Base-by-base conservation (phyloP, 2,329 filamentous ascomycete genomes). In the Microsporum audouinii region DNA sequence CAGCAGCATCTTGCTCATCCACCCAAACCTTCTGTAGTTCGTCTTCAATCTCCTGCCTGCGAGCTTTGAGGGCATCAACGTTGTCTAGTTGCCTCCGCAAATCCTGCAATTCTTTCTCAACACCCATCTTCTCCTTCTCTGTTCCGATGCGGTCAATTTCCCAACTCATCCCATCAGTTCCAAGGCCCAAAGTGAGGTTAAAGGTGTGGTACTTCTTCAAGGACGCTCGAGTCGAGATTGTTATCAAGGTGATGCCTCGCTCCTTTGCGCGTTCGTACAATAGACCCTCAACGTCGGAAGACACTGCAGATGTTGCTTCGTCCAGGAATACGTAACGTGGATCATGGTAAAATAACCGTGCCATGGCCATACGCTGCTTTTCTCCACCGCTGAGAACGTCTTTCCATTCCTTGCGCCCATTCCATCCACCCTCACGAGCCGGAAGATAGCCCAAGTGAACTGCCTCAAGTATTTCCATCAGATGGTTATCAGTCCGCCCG, bases 401-500 rank as follows among this genome's bases (percentile, higher is more conserved):
- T 76, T 97, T 96, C 94, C 94, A 99, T 71, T 96, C 91, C 75
- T 99, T 97, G 61, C 90, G 84, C 3, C 90, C 94, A 71, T 99
- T 90, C 91, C 91, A 97, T 12, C 94, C 94, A 43, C 94, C 94
- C 78, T 99, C 94, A 14, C 94, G 85, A 57, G 91, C 85, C 1
- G 90, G 89, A 0, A 99, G 81, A 73, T 99, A 97, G 2, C 91
- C 92, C 0, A 99, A 80, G 61, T 84, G 84, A 0, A 91, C 91
- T 58, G 89, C 88, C 61, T 96, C 89, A 2, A 99, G 81, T 2
- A 95, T 84, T 31, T 80, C 80, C 70, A 87, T 84, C 23, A 99
- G 81, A 66, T 95, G 88, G 36, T 84, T 79, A 71, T 99, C 94
- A 2, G 83, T 84, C 67, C 87, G 86, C 14, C 87, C 85, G 64